These are phyloP conservation scores for Chlamydomonas eustigma DNA, from an alignment of 139 green algal genomes.

Conservation along the genomic window DNA sequence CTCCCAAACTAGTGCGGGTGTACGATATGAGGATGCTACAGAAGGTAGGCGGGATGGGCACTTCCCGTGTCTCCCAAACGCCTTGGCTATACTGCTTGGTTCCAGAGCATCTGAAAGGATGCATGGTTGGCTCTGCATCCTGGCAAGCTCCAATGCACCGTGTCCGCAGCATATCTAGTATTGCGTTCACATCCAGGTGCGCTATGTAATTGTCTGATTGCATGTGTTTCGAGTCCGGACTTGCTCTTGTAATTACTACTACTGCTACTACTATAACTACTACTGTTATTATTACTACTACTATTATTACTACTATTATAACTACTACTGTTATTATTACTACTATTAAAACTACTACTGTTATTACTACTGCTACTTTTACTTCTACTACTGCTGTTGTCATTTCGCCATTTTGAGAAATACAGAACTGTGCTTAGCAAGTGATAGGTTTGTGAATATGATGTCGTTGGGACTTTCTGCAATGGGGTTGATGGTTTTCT, in stretches of 20 bases:
- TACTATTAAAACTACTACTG: no score
- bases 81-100: slow-evolving; percentile 21
- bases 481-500: no score
- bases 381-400: no score
- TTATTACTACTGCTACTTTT: background rate
- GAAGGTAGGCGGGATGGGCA: background rate
- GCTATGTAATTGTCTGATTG: background rate
- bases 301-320: background rate
- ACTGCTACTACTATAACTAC: background rate
- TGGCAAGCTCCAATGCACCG: slow-evolving; percentile 9
- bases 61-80: background rate
- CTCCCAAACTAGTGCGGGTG: slow-evolving; percentile 17
- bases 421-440: no score
- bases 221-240: background rate
- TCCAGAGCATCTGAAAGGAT: slow-evolving; percentile 16
- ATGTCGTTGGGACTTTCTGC: no score
- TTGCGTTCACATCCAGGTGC: slow-evolving; percentile 22
- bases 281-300: background rate
- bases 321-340: background rate
- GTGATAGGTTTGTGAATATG: no score
- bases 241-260: background rate
- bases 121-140: background rate
- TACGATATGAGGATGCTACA: slow-evolving; percentile 35
- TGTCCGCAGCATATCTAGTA: slow-evolving; percentile 20
- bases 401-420: no score